Conservation (phyloP, 164 flowering plant genomes). For the Piper longum region DNA sequence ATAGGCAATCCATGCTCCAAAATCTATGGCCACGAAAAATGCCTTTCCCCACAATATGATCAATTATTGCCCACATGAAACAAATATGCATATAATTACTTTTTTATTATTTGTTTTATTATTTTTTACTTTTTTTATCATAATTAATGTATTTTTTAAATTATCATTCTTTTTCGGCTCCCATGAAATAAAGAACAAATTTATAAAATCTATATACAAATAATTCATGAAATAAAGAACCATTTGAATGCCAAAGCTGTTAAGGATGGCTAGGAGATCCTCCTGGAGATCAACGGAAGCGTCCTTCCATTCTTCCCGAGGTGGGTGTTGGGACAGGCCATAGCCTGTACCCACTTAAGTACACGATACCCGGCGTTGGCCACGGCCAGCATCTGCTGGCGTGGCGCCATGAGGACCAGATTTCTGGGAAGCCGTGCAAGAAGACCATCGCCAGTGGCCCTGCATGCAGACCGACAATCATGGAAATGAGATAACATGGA, state of each 20-base stretch:
- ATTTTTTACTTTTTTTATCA: too few species aligned
- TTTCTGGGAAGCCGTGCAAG: conserved; percentile 47
- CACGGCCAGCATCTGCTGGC: conserved; percentile 49
- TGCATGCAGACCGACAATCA: background rate
- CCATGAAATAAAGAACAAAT: too few species aligned
- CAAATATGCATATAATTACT: too few species aligned
- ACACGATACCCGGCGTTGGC: conserved; percentile 41
- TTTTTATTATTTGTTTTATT: too few species aligned
- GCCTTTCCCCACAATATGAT: conserved; percentile 17
- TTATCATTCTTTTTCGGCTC: too few species aligned
- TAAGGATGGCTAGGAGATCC: conserved; percentile 18
- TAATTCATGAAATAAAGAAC: conserved; percentile 4
- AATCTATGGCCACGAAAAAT: conserved; percentile 43
- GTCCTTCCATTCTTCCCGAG: conserved; percentile 15
- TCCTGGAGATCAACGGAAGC: conserved; percentile 20
- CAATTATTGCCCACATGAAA: background rate
- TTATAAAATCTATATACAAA: background rate
- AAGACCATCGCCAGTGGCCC: conserved; percentile 25
- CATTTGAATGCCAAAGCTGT: conserved; percentile 15
- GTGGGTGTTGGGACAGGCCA: conserved; percentile 46
- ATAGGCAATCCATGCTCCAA: conserved; percentile 28
- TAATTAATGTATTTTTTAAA: too few species aligned
- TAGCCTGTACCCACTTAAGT: conserved; percentile 45
- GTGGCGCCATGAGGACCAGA: conserved; percentile 52
- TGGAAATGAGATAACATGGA: background rate